Evolutionary conservation across 495 filamentous ascomycete species (phyloP), one percentile per base, ranked within the genome.

Genomic region (Geoglossum glabrum): DNA sequence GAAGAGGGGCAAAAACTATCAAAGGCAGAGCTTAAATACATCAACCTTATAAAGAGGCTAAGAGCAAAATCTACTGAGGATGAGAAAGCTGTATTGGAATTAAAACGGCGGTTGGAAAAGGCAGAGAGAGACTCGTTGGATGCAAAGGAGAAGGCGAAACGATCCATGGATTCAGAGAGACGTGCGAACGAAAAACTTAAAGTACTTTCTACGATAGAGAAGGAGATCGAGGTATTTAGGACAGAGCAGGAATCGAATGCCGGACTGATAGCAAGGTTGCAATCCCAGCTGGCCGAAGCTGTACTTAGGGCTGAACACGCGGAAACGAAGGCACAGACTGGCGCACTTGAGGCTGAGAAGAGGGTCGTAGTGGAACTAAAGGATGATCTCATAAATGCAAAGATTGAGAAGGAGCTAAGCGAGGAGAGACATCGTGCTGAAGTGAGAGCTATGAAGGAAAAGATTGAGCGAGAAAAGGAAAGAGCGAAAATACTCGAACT

Each of bases 1-100:
- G 83, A 93, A 64, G 92, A 98, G 69, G 92, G 93, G 0, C 87
- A 95, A 65, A 89, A 86, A 60, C 75, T 97, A 11, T 85, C 84
- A 3, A 86, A 83, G 63, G 83, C 80, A 17, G 92, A 97, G 62
- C 76, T 96, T 63, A 84, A 85, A 62, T 82, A 92, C 60, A 74
- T 88, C 43, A 82, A 79, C 15, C 82, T 81, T 1, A 82, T 97
- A 61, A 95, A 90, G 71, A 90, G 86, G 65, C 68, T 97, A 51
- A 78, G 89, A 13, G 64, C 67, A 1, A 81, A 84, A 62, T 63
- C 74, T 27, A 67, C 66, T 47, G 77, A 85, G 49, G 73, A 75
- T 45, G 84, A 82, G 46, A 90, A 85, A 64, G 78, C 81, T 57
- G 65, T 76, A 8, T 60, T 76, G 0, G 76, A 80, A 8, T 74